A percentile compares a stretch with the other conserved stretches of the same genome.
phyloP scores from a whole-genome alignment of 352 stramenopile genomes.

The Globisporangium ultimum region DNA sequence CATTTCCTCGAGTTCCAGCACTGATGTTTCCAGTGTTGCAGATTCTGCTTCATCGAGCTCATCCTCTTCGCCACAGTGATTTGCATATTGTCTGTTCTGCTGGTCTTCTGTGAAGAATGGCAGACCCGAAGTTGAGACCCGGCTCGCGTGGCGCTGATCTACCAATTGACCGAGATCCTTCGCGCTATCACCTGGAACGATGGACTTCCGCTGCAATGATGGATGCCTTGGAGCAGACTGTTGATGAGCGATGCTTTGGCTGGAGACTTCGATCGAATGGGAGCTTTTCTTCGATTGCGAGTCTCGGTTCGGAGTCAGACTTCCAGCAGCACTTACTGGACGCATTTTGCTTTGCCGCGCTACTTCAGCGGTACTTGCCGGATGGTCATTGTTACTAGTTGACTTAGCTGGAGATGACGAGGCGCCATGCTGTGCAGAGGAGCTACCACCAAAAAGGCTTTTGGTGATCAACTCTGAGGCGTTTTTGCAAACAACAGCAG shows the following conservation, averaged over 20 bases:
- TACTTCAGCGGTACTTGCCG: background rate
- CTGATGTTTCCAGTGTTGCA: conserved; percentile 5
- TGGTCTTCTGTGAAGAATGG: conserved; percentile 28
- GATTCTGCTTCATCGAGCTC: conserved; percentile 8
- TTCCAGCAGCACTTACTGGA: conserved; percentile 31
- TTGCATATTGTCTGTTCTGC: background rate
- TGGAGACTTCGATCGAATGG: background rate
- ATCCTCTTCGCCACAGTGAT: conserved; percentile 7
- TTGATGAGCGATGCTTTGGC: background rate
- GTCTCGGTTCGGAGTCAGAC: conserved; percentile 19
- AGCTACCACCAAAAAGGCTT: conserved; percentile 2
- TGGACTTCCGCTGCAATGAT: conserved; percentile 5
- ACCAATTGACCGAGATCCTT: background rate
- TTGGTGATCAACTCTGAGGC: conserved; percentile 27
- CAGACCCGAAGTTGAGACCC: conserved; percentile 15
- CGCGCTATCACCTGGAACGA: background rate
- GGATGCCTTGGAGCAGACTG: background rate
- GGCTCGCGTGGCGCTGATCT: conserved; percentile 13
- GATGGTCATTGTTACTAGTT: background rate
- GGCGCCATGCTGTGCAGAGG: background rate
- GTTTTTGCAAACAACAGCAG: conserved; percentile 44
- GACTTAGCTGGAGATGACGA: background rate
- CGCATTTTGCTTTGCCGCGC: conserved; percentile 1
- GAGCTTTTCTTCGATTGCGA: conserved; percentile 1
- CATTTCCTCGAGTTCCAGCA: conserved; percentile 51